Percentiles rank a stretch among this genome's conserved stretches.
These are phyloP conservation scores for Hirschioporus abietinus DNA, from an alignment of 768 basidiomycete genomes.

Conservation along the genomic window DNA sequence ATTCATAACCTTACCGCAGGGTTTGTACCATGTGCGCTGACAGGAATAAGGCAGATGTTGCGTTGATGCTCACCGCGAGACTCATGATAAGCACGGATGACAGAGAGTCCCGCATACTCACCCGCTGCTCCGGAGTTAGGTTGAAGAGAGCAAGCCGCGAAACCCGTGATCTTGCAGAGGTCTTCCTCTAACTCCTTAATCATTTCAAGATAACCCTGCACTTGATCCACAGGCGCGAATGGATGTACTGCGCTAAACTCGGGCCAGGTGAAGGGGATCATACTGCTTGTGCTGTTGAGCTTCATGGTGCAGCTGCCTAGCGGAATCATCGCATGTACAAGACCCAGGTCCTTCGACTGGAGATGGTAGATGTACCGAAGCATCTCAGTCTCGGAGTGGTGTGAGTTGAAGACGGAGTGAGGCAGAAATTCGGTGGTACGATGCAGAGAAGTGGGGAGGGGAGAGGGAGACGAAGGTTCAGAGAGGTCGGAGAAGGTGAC, in stretches of 20 bases:
- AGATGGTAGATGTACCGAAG: constrained; percentile 93
- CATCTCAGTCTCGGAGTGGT: constrained; percentile 99
- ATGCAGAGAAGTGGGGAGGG: constrained; percentile 49
- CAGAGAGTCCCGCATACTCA: constrained; percentile 92
- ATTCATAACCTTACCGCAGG: constrained; percentile 66
- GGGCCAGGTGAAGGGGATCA: constrained; percentile 94
- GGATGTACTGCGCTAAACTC: constrained; percentile 90
- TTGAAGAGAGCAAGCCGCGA: constrained; percentile 92
- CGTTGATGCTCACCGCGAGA: constrained; percentile 81
- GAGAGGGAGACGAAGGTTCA: constrained; percentile 31
- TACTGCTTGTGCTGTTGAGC: constrained; percentile 95
- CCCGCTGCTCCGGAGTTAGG: constrained; percentile 99
- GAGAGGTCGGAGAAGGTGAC: constrained; percentile 44
- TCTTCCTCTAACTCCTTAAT: constrained; percentile 92
- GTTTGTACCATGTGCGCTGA: constrained; percentile 98
- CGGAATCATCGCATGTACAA: constrained; percentile 95
- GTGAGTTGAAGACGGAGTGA: constrained; percentile 91
- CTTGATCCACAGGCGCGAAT: constrained; percentile 87
- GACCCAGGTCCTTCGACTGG: constrained; percentile 89
- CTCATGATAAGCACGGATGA: constrained; percentile 93
- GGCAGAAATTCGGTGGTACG: constrained; percentile 70
- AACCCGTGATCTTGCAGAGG: constrained; percentile 94
- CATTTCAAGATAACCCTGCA: constrained; percentile 76
- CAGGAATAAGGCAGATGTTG: constrained; percentile 88
- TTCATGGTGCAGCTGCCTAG: constrained; percentile 98